Base-by-base conservation (phyloP, 2,329 filamentous ascomycete genomes). In the Pseudogymnoascus destructans region DNA sequence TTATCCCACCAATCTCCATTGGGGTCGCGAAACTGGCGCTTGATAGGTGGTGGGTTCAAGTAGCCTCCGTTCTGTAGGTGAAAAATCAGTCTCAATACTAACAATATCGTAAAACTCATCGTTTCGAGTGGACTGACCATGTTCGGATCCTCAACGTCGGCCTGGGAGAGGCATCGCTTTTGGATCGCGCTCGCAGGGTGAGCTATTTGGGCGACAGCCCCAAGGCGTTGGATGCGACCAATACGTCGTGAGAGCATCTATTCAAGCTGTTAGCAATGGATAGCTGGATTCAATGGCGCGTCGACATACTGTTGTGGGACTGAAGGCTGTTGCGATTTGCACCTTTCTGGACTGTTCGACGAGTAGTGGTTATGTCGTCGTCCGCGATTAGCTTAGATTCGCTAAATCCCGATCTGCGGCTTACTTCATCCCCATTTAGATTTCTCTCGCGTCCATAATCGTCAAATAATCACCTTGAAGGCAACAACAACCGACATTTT, bases 1-100 rank as follows among this genome's bases (percentile, higher is more conserved):
- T 90, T 87, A 74, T 98, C 92, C 89, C 90, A 97, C 89, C 90
- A 98, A 70, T 89, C 85, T 70, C 74, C 92, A 71, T 97, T 82
- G 33, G 95, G 93, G 73, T 97, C 93, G 71, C 93, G 89, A 75
- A 89, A 87, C 72, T 90, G 85, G 66, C 92, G 87, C 79, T 95
- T 96, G 73, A 92, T 76, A 58, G 79, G 74, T 11, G 84, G 82
- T 60, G 88, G 87, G 74, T 91, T 89, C 69, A 87, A 79, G 72
- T 89, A 93, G 72, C 86, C 86, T 69, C 88, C 89, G 73, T 91
- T 95, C 87, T 91, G 70, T n/a, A 59, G 17, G 15, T 25, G 21
- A 35, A 57, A 38, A 58, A 27, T 33, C 58, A 59, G 23, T 36
- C 17, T 58, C 19, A 19, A 36, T 25, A 58, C 57, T 13, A 52